Evolutionary conservation across 2,329 filamentous ascomycete genomes (phyloP), one percentile per base, ranked within the genome.

Genomic region (Dactylellina cionopaga): DNA sequence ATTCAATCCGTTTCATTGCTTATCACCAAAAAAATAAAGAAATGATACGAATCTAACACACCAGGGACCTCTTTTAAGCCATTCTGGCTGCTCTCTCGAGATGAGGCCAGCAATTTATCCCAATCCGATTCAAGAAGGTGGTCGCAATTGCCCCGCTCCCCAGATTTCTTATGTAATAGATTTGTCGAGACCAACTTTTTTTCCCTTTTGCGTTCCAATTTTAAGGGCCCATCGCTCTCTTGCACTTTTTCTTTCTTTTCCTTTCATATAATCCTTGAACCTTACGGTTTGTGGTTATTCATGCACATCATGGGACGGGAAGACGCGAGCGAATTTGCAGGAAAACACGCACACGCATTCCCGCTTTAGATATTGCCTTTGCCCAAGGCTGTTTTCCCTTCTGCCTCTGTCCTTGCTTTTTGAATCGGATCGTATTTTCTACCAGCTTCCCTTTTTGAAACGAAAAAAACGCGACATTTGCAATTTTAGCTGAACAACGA

Each of bases 251-350:
- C 19, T 43, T 44, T 17, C 6, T 19, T 33, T 43, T 44, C 24
- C 44, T 17, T 15, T 15, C 22, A 35, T 47, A 49, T 56, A 17
- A 70, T 59, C 66, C 66, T 63, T 71, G 66, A 71, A 71, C 66
- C 66, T 63, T 69, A 59, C 55, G 54, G n/a, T 37, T 27, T 62
- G 47, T 56, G 66, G 46, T 63, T 52, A 49, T 51, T 71, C 66
- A 71, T 71, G 54, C 64, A 69, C 54, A 71, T 71, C 66, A 64
- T 71, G 58, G 66, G 52, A 56, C 66, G 66, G 66, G 66, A 71
- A 62, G 66, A 71, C 66, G 66, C 66, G 66, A 71, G 66, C 66
- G 66, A 71, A 71, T 71, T 71, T 70, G 56, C 65, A 70, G 55
- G 31, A 35, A 58, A 37, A 31, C 27, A 37, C 15, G 33, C 13